Evolutionary conservation across 306 rosid species (phyloP), one percentile per base, ranked within the genome.

Genomic region (Pueraria montana): DNA sequence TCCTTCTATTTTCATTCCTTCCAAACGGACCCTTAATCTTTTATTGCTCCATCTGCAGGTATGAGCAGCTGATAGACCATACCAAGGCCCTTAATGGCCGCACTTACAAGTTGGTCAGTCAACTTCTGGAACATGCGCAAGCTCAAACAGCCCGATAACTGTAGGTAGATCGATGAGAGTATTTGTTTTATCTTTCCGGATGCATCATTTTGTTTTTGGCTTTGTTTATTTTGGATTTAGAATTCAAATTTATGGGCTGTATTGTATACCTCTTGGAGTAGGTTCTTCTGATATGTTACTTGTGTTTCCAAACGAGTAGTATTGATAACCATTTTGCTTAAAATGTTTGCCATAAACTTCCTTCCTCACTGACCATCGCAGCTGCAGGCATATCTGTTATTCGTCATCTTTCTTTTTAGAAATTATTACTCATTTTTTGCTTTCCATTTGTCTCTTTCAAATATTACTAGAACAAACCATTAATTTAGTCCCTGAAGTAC

Each of bases 41-140:
- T 24, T 86, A 48, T 12, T 42, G 43, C 45, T 62, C 42, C 16
- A 4, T 76, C 2, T 63, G 4, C 96, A 96, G 98, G 90, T 89
- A 93, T 48, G 99, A 96, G 86, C 98, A 93, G 65, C 89, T 96
- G 88, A 93, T 93, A 40, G 98, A 96, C 83, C 97, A 92, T 82
- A 85, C 98, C 5, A 92, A 94, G 87, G 89, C 91, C 69, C 87
- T 92, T 73, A 85, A 90, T 7, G 96, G 90, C 20, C 98, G 96
- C 16, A 94, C 98, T 59, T 88, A 86, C 89, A 94, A 94, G 85
- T 83, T 89, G 70, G 97, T 92, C 40, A 84, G 86, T 72, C 97
- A 91, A 76, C 88, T 94, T 67, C 72, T 89, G 71, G 96, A 94
- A 71, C 97, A 94, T 79, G 78, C 89, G 11, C 85, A 91, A 82